Evolutionary conservation across 768 basidiomycete genomes (phyloP), one percentile per base, ranked within the genome.

Genomic region (Hemileccinum impolitum): DNA sequence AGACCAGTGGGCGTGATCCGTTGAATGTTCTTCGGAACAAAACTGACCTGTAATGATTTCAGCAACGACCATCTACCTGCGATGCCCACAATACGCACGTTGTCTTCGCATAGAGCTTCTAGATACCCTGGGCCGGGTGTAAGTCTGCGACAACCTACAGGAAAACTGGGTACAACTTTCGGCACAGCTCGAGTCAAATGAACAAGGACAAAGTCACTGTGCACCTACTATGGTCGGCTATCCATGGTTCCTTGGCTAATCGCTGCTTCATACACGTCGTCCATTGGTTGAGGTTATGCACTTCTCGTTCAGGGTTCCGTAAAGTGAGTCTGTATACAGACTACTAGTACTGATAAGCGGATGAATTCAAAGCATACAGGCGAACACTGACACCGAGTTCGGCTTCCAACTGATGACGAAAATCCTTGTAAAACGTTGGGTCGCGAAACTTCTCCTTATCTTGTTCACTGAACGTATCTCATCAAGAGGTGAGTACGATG

Each of bases 101-200:
- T 85, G 53, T 80, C 78, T 64, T 78, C 73, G 50, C 77, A 80
- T 2, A 86, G 65, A 0, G 84, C 80, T 55, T 85, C 82, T 28
- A 86, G 72, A 59, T 83, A 87, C 6, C 84, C 83, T 10, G 81
- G 81, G 0, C 82, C 84, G 2, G 83, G 81, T 0, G 85, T 87
- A 41, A 85, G 63, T n/a, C 84, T 72, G 23, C 82, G 72, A 64
- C 83, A 87, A 5, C 69, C 74, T 14, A 82, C 75, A 6, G 75
- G 68, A 54, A 84, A 85, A 39, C 77, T 68, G 12, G 84, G 82
- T 21, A 83, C 70, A n/a, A 84, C 53, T 54, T n/a, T 39, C 19
- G 19, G 32, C 2, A 48, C 4, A 21, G 37, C 15, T 48, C 13
- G 10, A 26, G 21, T 44, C 28, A 31, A 39, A 26, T 17, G 4